Evolutionary conservation across 805 yeast species (phyloP), one percentile per base, ranked within the genome.

Genomic region (Yarrowia sp.): DNA sequence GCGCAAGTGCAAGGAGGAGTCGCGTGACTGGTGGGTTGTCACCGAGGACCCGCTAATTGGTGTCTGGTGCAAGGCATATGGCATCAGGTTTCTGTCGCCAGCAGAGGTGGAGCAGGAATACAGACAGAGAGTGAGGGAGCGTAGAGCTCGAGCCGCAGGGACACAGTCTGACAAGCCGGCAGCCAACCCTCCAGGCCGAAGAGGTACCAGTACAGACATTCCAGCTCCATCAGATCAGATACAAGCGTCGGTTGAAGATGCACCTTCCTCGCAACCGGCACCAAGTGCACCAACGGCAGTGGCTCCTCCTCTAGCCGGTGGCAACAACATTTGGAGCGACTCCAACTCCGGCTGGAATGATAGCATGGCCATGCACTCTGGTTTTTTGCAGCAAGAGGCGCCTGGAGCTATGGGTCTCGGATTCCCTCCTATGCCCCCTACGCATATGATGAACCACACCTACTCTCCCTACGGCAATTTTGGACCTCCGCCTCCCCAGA

Each of bases 91-190:
- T 10, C 36, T 55, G 28, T 31, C 61, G 2, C 47, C 47, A 3
- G 45, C 61, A 1, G 61, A 41, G 47, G 61, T 55, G 9, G 61
- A 55, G 47, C 61, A 55, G 45, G 47, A 39, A 38, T 55, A 55
- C n/a, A n/a, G 61, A 31, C 61, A 41, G 38, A 28, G 61, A 17
- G 31, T 55, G 33, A 17, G 61, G 8, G 47, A 39, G 11, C 47
- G 45, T 8, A 41, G 61, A 41, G 61, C 47, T 3, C 22, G 60
- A 6, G 28, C 47, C 3, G 18, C 38, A 28, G 44, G 22, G 13
- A 8, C 28, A 39, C 47, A 9, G 5, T 5, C 22, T 8, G 36
- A 4, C 8, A n/a, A 14, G 28, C 28, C 13, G 8, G 9, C 32
- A 14, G 7, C 17, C 3, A 8, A 22, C 28, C 28, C 5, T 22